A percentile compares a stretch with the other conserved stretches of the same genome.
These are phyloP conservation scores for Xylariaceae sp. DNA, from an alignment of 2,329 filamentous ascomycete species.

Conservation along the genomic window DNA sequence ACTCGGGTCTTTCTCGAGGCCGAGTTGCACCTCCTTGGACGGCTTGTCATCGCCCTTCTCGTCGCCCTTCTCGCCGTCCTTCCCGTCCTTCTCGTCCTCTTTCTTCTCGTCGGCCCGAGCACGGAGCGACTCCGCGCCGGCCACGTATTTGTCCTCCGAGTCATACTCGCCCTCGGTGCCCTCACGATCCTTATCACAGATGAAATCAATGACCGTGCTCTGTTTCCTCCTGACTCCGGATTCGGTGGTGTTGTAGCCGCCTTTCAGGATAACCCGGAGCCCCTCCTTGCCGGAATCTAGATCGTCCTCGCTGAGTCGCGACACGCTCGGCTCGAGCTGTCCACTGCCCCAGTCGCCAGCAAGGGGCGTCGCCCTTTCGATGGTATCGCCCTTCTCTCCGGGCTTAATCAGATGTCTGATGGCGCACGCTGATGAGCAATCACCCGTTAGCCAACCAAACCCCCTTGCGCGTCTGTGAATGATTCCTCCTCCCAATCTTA, in stretches of 20 bases:
- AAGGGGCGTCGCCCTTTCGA: constrained; percentile 62
- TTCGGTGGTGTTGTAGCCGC: constrained; percentile 49
- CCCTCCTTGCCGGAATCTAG: constrained; percentile 66
- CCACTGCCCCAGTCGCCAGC: constrained; percentile 58
- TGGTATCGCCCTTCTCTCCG: constrained; percentile 41
- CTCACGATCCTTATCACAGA: constrained; percentile 68
- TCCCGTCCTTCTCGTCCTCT: too few species aligned
- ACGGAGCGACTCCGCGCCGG: constrained; percentile 18
- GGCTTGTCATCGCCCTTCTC: constrained; percentile 36
- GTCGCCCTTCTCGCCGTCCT: constrained; percentile 35
- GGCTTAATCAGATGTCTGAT: constrained; percentile 55
- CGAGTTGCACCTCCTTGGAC: constrained; percentile 47
- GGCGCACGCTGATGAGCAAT: constrained; percentile 61
- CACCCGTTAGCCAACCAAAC: constrained; percentile 3
- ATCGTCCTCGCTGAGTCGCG: constrained; percentile 60
- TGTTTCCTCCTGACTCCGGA: constrained; percentile 56
- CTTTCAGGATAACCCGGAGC: constrained; percentile 60
- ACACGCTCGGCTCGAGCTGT: constrained; percentile 59
- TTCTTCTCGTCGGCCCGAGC: constrained; percentile 33
- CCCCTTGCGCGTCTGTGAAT: too few species aligned
- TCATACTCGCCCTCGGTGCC: constrained; percentile 68
- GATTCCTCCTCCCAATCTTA: background rate
- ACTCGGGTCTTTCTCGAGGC: constrained; percentile 48
- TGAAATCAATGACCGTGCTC: constrained; percentile 75
- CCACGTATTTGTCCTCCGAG: constrained; percentile 49